Evolutionary conservation across 371 early-diverging fungal genomes (phyloP), one percentile per base, ranked within the genome.

Genomic region (Massospora cicadina): DNA sequence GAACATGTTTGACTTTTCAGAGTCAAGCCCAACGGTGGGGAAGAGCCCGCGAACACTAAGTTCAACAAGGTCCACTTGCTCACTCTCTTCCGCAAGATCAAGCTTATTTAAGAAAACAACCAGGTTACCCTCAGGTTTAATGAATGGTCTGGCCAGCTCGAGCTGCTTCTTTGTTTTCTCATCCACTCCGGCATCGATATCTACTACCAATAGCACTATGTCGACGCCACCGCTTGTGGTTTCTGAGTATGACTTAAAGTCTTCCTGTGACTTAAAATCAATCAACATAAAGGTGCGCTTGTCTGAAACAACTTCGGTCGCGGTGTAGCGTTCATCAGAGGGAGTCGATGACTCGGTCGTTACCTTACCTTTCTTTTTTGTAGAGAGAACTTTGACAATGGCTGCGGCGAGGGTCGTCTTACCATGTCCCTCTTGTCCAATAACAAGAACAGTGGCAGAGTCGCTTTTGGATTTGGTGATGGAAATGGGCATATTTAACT

Each of bases 351-450:
- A 25, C 24, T 60, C 60, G 2, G 28, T 3, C 17, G 60, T 26
- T 17, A 32, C 25, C 31, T 60, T 60, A 7, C 5, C 31, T 32
- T 27, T 30, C 28, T 21, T 28, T 23, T 60, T 60, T 13, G 31
- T 21, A 21, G 28, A 21, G 10, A 60, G 31, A 10, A 60, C 30
- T 23, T 60, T 60, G 60, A 30, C 21, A 21, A 60, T 10, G 3
- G 30, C 60, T 28, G 60, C 30, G 21, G 60, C 23, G 21, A 60
- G 31, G 21, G 60, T 60, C 7, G 60, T 60, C 27, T 60, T 60
- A 10, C 60, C 60, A 32, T 60, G 60, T 21, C 28, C 60, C 32
- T 60, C 60, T 28, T 60, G 28, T 31, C 60, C 60, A 10, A 60
- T 25, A 7, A 60, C 30, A 7, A 60, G 30, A 7, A 60, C 21